Conservation (phyloP, 495 filamentous ascomycete species). For the Monascus purpureus region DNA sequence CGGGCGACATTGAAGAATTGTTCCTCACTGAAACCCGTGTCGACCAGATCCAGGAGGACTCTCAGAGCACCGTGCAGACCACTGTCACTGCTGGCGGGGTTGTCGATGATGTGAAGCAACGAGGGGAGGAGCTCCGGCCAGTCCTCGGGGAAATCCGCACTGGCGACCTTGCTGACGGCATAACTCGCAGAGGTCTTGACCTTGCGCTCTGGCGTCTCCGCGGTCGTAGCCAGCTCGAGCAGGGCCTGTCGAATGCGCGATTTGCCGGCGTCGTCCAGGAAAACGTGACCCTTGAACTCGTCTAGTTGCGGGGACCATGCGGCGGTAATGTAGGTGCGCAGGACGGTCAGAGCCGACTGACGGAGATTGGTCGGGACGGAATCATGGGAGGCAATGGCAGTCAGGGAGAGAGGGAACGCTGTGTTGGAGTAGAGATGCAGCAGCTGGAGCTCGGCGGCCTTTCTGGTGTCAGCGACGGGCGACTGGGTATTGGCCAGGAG, state of each 20-base stretch:
- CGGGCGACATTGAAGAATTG: conserved; percentile 83
- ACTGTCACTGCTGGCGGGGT: conserved; percentile 47
- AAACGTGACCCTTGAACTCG: conserved; percentile 49
- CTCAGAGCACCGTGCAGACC: conserved; percentile 82
- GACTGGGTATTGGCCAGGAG: conserved; percentile 71
- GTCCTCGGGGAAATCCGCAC: conserved; percentile 80
- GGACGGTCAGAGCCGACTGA: conserved; percentile 65
- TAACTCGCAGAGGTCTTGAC: conserved; percentile 75
- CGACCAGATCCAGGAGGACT: conserved; percentile 79
- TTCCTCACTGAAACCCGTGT: conserved; percentile 82
- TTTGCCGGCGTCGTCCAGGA: conserved; percentile 53
- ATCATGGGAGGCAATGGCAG: conserved; percentile 62
- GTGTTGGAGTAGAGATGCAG: conserved; percentile 46
- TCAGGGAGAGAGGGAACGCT: conserved; percentile 63
- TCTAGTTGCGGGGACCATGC: conserved; percentile 62
- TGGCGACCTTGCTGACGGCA: conserved; percentile 92
- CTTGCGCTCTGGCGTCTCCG: conserved; percentile 58
- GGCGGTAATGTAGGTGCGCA: conserved; percentile 67
- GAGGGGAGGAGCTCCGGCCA: conserved; percentile 79
- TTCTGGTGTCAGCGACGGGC: conserved; percentile 50
- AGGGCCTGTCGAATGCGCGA: conserved; percentile 52
- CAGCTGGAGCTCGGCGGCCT: conserved; percentile 67
- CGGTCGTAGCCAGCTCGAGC: conserved; percentile 62
- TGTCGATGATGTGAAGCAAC: conserved; percentile 59
- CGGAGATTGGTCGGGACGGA: conserved; percentile 57